Percentiles rank a stretch among this genome's conserved stretches.
Evolutionary conservation across 352 stramenopile species (phyloP).

Genomic region (Pythium aquatile): DNA sequence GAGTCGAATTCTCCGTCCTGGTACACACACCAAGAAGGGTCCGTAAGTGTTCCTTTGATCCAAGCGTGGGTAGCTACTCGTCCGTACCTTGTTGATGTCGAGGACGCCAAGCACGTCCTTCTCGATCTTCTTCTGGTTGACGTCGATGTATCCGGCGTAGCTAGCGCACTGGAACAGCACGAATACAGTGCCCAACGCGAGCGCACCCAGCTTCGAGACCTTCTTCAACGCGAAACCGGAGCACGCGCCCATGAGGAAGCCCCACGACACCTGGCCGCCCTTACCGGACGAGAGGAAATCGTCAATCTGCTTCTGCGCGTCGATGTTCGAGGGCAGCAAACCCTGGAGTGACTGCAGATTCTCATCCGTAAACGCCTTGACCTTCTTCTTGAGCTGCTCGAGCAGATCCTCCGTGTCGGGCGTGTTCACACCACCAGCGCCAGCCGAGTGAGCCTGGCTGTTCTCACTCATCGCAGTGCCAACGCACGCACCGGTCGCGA

Average conservation of each 20-base stretch:
- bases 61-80: not conserved
- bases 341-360: slow-evolving; percentile 38
- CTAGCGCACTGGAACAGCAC: slow-evolving; percentile 86
- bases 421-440: slow-evolving; percentile 15
- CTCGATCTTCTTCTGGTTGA: slow-evolving; percentile 92
- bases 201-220: slow-evolving; percentile 85
- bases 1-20: slow-evolving; percentile 72
- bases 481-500: slow-evolving; percentile 30
- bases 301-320: slow-evolving; percentile 52
- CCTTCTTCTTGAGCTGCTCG: slow-evolving; percentile 61
- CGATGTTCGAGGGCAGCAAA: slow-evolving; percentile 41
- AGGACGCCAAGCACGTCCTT: slow-evolving; percentile 67
- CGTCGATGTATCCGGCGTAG: slow-evolving; percentile 89
- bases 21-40: not conserved
- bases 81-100: slow-evolving; percentile 75
- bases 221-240: slow-evolving; percentile 90
- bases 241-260: slow-evolving; percentile 89
- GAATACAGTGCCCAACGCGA: slow-evolving; percentile 85
- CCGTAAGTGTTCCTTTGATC: not conserved
- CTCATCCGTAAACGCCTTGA: slow-evolving; percentile 40
- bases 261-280: slow-evolving; percentile 84
- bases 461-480: slow-evolving; percentile 23
- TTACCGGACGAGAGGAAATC: slow-evolving; percentile 67
- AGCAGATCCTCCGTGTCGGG: slow-evolving; percentile 42
- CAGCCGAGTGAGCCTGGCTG: slow-evolving; percentile 24